Percentiles rank a stretch among this genome's conserved stretches.
These are phyloP conservation scores for Trypanosoma platydactyli DNA, from an alignment of 208 protist species.

Conservation along the genomic window DNA sequence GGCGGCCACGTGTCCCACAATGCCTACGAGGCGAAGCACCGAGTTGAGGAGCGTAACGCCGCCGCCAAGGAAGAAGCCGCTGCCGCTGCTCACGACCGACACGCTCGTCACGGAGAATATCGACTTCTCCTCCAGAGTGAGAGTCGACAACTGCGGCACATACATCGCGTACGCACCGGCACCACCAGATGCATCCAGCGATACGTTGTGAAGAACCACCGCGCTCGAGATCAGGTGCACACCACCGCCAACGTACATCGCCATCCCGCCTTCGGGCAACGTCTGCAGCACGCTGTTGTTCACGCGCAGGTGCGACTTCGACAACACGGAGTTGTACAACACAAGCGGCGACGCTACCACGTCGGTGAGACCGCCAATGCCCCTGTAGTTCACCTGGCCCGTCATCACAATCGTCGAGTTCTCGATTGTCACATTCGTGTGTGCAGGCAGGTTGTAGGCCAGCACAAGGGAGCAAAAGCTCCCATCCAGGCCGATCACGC, in stretches of 20 bases:
- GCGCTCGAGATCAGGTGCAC: constrained; percentile 10
- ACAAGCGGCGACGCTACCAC: constrained; percentile 2
- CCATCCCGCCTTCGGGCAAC: not conserved
- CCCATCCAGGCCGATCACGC: not conserved
- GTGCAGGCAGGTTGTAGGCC: constrained; percentile 9
- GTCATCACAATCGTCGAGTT: constrained; percentile 16
- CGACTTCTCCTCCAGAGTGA: not conserved
- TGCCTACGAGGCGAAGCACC: constrained; percentile 9
- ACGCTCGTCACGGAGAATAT: constrained; percentile 14
- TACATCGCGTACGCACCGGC: not conserved
- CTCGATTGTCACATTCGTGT: constrained; percentile 8
- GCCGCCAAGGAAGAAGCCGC: not conserved
- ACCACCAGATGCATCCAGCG: constrained; percentile 11
- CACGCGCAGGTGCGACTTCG: constrained; percentile 2
- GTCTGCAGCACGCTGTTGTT: constrained; percentile 6
- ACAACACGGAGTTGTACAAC: not conserved
- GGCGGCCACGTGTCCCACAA: not conserved
- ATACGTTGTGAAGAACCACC: constrained; percentile 9
- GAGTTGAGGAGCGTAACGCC: constrained; percentile 1
- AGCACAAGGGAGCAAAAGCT: constrained; percentile 13
- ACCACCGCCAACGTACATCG: constrained; percentile 4
- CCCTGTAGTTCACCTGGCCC: constrained; percentile 9
- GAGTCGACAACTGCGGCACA: not conserved
- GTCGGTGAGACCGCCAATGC: too few species aligned
- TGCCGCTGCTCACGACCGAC: not conserved